These are phyloP conservation scores for Trichoderma sp. DNA, from an alignment of 2,329 filamentous ascomycete genomes.

Conservation along the genomic window DNA sequence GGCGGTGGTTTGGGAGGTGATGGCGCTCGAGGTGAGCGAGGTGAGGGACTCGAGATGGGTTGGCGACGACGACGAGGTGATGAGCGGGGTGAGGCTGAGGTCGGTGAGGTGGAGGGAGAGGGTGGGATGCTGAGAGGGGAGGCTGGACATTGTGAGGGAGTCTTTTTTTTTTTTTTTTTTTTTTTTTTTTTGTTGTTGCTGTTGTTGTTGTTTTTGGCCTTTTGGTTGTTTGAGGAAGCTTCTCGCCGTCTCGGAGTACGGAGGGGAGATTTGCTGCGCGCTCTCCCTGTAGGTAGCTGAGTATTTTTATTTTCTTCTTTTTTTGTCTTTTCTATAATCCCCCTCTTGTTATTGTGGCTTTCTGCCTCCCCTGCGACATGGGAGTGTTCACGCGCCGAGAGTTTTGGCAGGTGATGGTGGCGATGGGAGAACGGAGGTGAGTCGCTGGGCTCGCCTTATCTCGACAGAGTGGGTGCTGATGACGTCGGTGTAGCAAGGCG, in stretches of 20 bases:
- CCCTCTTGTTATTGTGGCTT: neutral
- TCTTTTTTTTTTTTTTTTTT: neutral
- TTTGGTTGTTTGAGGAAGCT: neutral
- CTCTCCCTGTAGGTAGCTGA: neutral
- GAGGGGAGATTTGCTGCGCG: neutral
- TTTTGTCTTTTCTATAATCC: neutral
- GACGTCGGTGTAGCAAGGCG: constrained; percentile 13
- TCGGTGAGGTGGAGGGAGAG: constrained; percentile 58
- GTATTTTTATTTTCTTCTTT: no score
- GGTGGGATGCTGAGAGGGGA: constrained; percentile 48
- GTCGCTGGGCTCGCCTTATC: neutral
- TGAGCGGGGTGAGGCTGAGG: constrained; percentile 53
- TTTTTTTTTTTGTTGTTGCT: no score
- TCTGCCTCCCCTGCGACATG: neutral
- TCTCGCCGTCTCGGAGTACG: neutral
- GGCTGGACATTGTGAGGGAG: constrained; percentile 32
- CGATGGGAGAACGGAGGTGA: neutral
- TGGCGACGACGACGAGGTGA: constrained; percentile 49
- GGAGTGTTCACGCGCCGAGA: neutral
- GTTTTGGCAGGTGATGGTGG: neutral
- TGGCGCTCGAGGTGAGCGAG: constrained; percentile 49
- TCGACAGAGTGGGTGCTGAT: constrained; percentile 15
- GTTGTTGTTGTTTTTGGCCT: no score
- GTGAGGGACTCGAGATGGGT: constrained; percentile 50
- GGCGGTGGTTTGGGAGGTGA: constrained; percentile 52